These are phyloP conservation scores for Apiospora koreana DNA, from an alignment of 2,329 filamentous ascomycete species.

Conservation along the genomic window DNA sequence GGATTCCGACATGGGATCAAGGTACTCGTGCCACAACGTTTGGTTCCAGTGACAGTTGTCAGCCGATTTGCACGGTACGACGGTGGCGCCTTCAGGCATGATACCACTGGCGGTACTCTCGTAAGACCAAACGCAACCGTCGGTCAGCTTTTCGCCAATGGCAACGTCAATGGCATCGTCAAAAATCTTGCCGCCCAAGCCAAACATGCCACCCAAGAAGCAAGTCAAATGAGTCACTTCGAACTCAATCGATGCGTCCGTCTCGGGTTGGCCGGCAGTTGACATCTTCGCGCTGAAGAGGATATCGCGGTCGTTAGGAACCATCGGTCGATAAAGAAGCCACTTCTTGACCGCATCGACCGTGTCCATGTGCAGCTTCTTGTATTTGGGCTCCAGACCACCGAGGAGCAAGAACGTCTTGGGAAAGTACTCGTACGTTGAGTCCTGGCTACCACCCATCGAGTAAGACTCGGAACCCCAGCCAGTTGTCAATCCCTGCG, in stretches of 20 bases:
- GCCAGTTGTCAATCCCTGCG: conserved; percentile 58
- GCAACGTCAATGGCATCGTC: conserved; percentile 60
- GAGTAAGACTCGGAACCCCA: conserved; percentile 50
- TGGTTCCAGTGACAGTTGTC: conserved; percentile 56
- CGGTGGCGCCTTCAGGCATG: conserved; percentile 60
- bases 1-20: conserved; percentile 48
- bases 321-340: conserved; percentile 78
- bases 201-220: conserved; percentile 72
- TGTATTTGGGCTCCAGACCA: conserved; percentile 72
- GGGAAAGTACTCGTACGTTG: conserved; percentile 71
- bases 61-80: conserved; percentile 49
- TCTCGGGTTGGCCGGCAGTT: conserved; percentile 43
- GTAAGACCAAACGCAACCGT: conserved; percentile 73
- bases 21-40: conserved; percentile 47
- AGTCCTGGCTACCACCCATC: conserved; percentile 68
- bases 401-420: conserved; percentile 77
- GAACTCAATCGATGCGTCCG: conserved; percentile 51
- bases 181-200: conserved; percentile 64
- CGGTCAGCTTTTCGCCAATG: conserved; percentile 62
- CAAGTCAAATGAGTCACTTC: conserved; percentile 66
- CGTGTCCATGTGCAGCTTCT: conserved; percentile 68
- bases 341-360: conserved; percentile 70
- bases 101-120: conserved; percentile 59
- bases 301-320: conserved; percentile 66
- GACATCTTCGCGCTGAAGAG: conserved; percentile 69